Base-by-base conservation (phyloP, 108 stramenopile species). In the Skeletonema costatum region DNA sequence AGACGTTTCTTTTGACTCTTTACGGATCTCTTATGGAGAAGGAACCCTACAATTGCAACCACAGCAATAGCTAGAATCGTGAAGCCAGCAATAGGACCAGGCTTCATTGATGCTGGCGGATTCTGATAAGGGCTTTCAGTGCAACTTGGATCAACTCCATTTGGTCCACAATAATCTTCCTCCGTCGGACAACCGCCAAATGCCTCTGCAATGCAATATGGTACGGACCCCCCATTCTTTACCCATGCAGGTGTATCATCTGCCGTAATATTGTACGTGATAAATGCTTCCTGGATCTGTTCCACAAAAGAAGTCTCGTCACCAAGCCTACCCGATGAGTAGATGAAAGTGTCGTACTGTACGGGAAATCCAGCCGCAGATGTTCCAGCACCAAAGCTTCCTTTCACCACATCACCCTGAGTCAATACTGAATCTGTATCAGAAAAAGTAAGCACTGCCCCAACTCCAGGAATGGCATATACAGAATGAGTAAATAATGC, bases 1-100 rank as follows among this genome's bases (percentile, higher is more conserved):
- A 67, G n/a, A 50, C 66, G 41, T 51, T 67, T 51, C 46, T 67
- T 17, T 32, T 67, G 66, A 21, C 12, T 67, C 46, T 67, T 44
- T 42, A 67, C 1, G 7, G 46, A 29, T 36, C 19, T 8, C 12
- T 21, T 9, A 48, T 67, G 66, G 14, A 51, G n/a, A 41, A 50
- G 3, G 42, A 14, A 19, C 4, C 41, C 41, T 5, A 67, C 42
- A 19, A 32, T 19, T 13, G 25, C 66, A 50, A 67, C 66, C 3
- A 51, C 44, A 6, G 14, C 66, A 44, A 67, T 42, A 1, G 48
- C 66, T 13, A 50, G 13, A 1, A 67, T 44, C 19, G 25, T 29
- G 6, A 67, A 50, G 11, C 66, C 48, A 1, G 48, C 66, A 1
- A 67, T 67, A 14, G 66, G 29, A 48, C 66, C 48, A 50, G 66